These are phyloP conservation scores for Talaromyces islandicus DNA, from an alignment of 2,329 filamentous ascomycete genomes.

Conservation along the genomic window DNA sequence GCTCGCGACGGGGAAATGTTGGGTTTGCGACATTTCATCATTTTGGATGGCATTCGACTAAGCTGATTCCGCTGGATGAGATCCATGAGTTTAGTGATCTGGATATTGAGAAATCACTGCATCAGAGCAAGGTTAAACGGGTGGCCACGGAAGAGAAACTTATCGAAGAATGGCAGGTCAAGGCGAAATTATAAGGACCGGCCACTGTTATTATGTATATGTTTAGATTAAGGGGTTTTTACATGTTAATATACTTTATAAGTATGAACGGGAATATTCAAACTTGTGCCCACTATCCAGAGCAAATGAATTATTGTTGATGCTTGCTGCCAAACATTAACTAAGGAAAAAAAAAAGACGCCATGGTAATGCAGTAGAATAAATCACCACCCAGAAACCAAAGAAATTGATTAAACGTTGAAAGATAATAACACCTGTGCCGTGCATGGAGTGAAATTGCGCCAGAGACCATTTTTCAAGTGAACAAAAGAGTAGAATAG, in stretches of 20 bases:
- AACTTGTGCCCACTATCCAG: background rate
- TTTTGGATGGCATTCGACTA: constrained; percentile 21
- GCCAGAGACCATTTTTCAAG: background rate
- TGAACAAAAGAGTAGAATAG: background rate
- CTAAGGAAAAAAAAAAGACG: background rate
- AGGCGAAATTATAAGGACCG: constrained; percentile 23
- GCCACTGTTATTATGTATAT: background rate
- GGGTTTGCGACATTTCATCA: constrained; percentile 27
- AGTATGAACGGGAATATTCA: background rate
- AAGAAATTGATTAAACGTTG: background rate
- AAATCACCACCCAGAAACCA: background rate
- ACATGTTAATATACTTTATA: background rate
- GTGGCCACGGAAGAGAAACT: constrained; percentile 30
- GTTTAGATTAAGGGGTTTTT: background rate
- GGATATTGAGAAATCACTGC: constrained; percentile 27
- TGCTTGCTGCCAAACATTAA: background rate
- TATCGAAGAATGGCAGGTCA: constrained; percentile 23
- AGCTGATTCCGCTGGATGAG: constrained; percentile 28
- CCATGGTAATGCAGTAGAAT: background rate
- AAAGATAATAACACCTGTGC: background rate
- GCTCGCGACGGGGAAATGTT: constrained; percentile 16
- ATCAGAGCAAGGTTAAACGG: constrained; percentile 24
- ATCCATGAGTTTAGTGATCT: constrained; percentile 29
- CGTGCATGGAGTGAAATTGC: background rate
- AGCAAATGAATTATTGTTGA: background rate